Percentiles rank a stretch among this genome's conserved stretches.
Evolutionary conservation across 805 yeast genomes (phyloP).

Genomic region (Starmerella stigmatis): DNA sequence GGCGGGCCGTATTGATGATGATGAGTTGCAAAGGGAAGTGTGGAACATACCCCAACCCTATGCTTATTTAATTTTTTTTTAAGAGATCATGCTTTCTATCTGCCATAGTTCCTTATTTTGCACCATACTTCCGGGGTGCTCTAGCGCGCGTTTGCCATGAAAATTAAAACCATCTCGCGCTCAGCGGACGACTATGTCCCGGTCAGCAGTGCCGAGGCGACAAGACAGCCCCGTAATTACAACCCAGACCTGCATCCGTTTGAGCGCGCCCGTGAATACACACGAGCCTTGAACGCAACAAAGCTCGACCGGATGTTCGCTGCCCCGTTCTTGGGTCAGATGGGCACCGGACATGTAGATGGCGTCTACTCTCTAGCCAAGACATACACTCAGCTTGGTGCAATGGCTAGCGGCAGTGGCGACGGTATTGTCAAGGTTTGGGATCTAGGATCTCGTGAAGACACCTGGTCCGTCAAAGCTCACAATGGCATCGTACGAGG

Average conservation of each 20-base stretch:
- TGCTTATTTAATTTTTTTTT: conserved; percentile 6
- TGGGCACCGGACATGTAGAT: conserved; percentile 91
- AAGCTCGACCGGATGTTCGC: conserved; percentile 95
- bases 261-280: conserved; percentile 92
- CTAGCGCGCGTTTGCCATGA: conserved; percentile 33
- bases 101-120: not conserved
- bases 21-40: not conserved
- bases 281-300: conserved; percentile 88
- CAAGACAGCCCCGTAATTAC: conserved; percentile 75
- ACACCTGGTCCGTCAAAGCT: conserved; percentile 67
- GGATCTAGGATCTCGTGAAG: conserved; percentile 74
- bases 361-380: conserved; percentile 85
- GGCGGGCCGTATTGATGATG: not conserved
- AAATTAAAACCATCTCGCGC: conserved; percentile 77
- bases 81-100: not conserved
- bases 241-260: conserved; percentile 94
- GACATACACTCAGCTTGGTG: conserved; percentile 56
- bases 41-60: not conserved
- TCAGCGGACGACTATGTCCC: conserved; percentile 91
- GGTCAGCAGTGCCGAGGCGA: conserved; percentile 78
- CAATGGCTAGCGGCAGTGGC: conserved; percentile 84
- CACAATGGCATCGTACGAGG: conserved; percentile 89
- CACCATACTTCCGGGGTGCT: not conserved
- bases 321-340: conserved; percentile 88
- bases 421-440: conserved; percentile 93